Evolutionary conservation across 306 rosid genomes (phyloP).

Genomic region (Lotus japonicus): DNA sequence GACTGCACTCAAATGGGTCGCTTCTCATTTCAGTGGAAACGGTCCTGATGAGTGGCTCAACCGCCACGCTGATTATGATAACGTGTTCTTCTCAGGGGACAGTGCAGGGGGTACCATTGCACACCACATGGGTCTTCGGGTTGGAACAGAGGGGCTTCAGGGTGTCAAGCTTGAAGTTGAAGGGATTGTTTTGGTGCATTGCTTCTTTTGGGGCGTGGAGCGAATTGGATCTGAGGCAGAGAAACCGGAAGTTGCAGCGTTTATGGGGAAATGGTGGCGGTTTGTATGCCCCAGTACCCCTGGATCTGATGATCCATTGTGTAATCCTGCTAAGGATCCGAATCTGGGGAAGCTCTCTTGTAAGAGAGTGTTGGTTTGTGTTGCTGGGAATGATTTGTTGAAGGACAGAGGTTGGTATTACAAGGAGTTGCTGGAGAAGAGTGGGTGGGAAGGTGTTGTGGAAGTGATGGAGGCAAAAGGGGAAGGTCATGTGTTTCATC

Average conservation of each 20-base stretch:
- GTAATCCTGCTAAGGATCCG: slow-evolving; percentile 50
- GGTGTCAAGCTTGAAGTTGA: slow-evolving; percentile 30
- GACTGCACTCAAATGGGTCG: slow-evolving; percentile 41
- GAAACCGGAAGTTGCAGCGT: not conserved
- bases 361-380: slow-evolving; percentile 37
- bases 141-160: slow-evolving; percentile 17
- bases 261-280: slow-evolving; percentile 32
- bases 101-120: slow-evolving; percentile 51
- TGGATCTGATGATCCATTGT: slow-evolving; percentile 43
- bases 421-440: slow-evolving; percentile 31
- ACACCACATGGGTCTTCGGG: slow-evolving; percentile 35
- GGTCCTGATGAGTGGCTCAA: slow-evolving; percentile 48
- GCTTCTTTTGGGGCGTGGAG: slow-evolving; percentile 40
- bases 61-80: slow-evolving; percentile 23
- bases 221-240: slow-evolving; percentile 22
- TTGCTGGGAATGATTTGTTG: slow-evolving; percentile 51
- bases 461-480: slow-evolving; percentile 34
- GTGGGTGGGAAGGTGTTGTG: slow-evolving; percentile 40
- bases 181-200: slow-evolving; percentile 38
- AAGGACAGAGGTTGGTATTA: slow-evolving; percentile 40
- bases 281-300: slow-evolving; percentile 21
- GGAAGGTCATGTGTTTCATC: slow-evolving; percentile 49
- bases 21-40: slow-evolving; percentile 22
- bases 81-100: slow-evolving; percentile 43
- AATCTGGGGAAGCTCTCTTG: slow-evolving; percentile 34